Conservation (phyloP, 352 stramenopile species). For the Aphanomyces euteiches region DNA sequence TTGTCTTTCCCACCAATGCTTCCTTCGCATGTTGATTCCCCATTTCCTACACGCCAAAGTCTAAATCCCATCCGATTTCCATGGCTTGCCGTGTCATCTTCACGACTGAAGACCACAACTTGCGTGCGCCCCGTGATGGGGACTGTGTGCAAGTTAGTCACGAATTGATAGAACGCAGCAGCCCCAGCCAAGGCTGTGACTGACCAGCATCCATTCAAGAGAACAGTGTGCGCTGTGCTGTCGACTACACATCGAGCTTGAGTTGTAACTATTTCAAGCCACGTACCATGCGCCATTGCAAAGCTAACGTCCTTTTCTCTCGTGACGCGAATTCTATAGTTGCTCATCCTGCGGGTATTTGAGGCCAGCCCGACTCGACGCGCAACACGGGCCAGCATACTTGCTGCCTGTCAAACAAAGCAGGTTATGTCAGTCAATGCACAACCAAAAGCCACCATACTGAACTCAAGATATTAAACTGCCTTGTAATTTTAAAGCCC, state of each 20-base stretch:
- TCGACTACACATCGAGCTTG: conserved; percentile 12
- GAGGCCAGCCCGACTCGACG: not conserved
- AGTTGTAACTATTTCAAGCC: not conserved
- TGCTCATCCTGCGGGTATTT: not conserved
- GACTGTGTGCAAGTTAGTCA: conserved; percentile 63
- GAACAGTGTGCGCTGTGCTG: not conserved
- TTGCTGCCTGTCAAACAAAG: not conserved
- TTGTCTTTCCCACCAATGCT: conserved; percentile 38
- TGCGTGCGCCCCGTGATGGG: conserved; percentile 63
- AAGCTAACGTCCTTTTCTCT: conserved; percentile 18
- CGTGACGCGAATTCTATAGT: conserved; percentile 22
- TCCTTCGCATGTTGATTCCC: conserved; percentile 47
- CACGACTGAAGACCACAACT: conserved; percentile 56
- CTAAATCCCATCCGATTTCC: not conserved
- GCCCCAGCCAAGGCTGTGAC: conserved; percentile 7
- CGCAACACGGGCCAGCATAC: conserved; percentile 12
- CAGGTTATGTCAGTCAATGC: too few species aligned
- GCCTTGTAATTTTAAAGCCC: not conserved
- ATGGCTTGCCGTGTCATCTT: conserved; percentile 58
- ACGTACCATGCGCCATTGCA: conserved; percentile 23
- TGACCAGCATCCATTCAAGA: conserved; percentile 13
- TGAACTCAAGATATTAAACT: too few species aligned
- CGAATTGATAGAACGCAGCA: conserved; percentile 57
- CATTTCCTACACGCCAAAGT: conserved; percentile 41
- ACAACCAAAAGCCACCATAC: too few species aligned